These are phyloP conservation scores for Aspergillus steynii DNA, from an alignment of 495 filamentous ascomycete genomes.

Conservation along the genomic window DNA sequence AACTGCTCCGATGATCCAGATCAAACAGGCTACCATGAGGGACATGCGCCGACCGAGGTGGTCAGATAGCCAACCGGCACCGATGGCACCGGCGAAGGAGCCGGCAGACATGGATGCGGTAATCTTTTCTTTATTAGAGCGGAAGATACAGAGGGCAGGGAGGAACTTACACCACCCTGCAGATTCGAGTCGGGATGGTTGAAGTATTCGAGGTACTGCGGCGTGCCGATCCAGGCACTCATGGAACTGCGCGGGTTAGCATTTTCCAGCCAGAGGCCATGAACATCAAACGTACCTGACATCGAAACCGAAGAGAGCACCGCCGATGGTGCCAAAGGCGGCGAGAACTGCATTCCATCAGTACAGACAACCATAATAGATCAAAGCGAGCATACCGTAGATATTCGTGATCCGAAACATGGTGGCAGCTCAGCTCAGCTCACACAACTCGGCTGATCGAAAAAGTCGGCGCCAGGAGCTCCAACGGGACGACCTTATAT, in stretches of 20 bases:
- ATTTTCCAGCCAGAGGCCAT: neutral
- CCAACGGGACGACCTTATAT: constrained; percentile 3
- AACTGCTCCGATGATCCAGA: constrained; percentile 70
- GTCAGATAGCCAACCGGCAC: constrained; percentile 67
- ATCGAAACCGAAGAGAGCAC: constrained; percentile 47
- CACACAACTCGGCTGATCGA: constrained; percentile 1
- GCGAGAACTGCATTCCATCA: constrained; percentile 38
- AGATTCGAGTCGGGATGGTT: constrained; percentile 60
- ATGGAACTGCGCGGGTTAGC: constrained; percentile 50
- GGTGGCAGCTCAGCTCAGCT: constrained; percentile 8
- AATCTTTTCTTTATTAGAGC: constrained; percentile 27
- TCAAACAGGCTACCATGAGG: constrained; percentile 64
- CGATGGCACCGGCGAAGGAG: constrained; percentile 62
- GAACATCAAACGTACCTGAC: constrained; percentile 31
- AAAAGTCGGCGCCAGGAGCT: neutral
- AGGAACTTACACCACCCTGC: constrained; percentile 53
- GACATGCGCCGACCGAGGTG: constrained; percentile 63
- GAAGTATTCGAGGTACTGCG: constrained; percentile 69
- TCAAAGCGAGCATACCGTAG: constrained; percentile 31
- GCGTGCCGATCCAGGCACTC: constrained; percentile 69
- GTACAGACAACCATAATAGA: neutral
- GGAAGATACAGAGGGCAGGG: neutral
- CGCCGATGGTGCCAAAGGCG: constrained; percentile 52
- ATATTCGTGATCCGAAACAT: constrained; percentile 51
- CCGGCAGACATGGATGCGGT: constrained; percentile 64